These are phyloP conservation scores for Populus hybrid DNA, from an alignment of 441 rosid species.

Conservation along the genomic window DNA sequence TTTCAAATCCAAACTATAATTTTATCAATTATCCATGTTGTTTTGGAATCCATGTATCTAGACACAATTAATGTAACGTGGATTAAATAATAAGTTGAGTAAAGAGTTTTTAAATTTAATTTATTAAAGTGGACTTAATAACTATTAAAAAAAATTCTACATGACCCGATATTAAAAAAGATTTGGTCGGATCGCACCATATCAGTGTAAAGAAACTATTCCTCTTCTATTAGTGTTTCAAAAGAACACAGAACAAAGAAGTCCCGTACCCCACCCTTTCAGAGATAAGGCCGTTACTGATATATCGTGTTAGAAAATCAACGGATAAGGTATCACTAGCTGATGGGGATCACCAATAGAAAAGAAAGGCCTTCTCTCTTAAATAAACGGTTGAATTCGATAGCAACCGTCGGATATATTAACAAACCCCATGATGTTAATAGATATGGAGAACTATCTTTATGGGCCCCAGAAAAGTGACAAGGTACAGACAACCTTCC, in stretches of 20 bases:
- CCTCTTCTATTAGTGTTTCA: background rate
- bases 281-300: background rate
- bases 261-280: background rate
- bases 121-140: no score
- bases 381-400: background rate
- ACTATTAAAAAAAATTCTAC: no score
- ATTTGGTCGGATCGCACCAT: no score
- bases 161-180: no score
- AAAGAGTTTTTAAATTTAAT: no score
- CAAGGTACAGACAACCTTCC: background rate
- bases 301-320: background rate
- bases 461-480: background rate
- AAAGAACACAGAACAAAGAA: background rate
- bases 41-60: no score
- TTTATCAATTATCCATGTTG: no score
- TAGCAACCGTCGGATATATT: constrained; percentile 1
- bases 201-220: no score
- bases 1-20: no score
- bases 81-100: no score
- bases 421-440: background rate
- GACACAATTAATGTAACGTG: no score
- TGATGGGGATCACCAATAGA: background rate
- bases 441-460: background rate
- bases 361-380: background rate
- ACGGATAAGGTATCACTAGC: background rate